Base-by-base conservation (phyloP, 1,284 basidiomycete genomes). In the Ganoderma resinaceum region DNA sequence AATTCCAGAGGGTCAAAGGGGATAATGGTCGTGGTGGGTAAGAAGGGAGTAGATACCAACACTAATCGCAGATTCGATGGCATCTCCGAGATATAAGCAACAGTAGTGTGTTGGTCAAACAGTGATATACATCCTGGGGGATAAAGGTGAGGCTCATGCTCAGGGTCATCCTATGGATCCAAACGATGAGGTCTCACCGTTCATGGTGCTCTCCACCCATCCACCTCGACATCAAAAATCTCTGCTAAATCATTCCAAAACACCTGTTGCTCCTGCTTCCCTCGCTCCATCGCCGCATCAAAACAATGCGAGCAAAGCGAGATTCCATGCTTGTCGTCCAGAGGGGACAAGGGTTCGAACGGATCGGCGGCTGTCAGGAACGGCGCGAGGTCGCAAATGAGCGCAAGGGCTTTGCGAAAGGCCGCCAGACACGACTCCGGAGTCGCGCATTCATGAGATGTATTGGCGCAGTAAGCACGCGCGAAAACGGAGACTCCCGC, bases 221-320 rank as follows among this genome's bases (percentile, higher is more conserved):
- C 46, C n/a, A 23, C 31, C 0, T 38, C 23, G 1, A 64, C 8
- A 14, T 53, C 40, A n/a, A 64, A 61, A 7, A 42, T 43, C 2
- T 37, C 18, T 2, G 62, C 57, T 8, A 64, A 40, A 1, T 6
- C 49, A 14, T 43, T 14, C 63, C 67, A 68, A 12, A 68, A 18
- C 4, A 20, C 18, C 14, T 33, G 7, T n/a, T n/a, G 61, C 42
- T 63, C 65, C n/a, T 43, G 40, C n/a, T 11, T 29, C 23, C 62
- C 64, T 20, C 64, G 61, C 9, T 43, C 49, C 4, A 23, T 38
- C 3, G 63, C 20, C 62, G 60, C 63, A 2, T 43, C 59, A 1
- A 37, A 14, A 35, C 68, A 69, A 2, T n/a, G 18, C 0, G 61
- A 38, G 52, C 68, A 69, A 16, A 69, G 57, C 14, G 31, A 33